phyloP scores from a whole-genome alignment of 2,329 filamentous ascomycete genomes.

The Penicillium sp. region DNA sequence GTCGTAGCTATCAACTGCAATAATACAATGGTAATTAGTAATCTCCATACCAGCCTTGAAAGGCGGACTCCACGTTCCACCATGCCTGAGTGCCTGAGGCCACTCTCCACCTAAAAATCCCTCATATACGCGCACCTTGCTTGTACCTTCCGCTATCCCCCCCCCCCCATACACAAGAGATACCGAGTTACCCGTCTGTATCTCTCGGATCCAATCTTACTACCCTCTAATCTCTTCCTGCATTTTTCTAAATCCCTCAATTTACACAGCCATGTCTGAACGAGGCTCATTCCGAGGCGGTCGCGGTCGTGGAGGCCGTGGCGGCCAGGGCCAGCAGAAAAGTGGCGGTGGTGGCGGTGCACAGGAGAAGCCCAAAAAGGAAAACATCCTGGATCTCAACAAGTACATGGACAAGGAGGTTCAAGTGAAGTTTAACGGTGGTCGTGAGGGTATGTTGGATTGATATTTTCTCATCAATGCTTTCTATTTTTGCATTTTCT shows the following conservation, averaged over 20 bases:
- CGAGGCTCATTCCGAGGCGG: conserved; percentile 25
- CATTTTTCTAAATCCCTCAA: conserved; percentile 47
- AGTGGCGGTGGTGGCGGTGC: conserved; percentile 53
- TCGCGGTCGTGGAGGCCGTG: conserved; percentile 21
- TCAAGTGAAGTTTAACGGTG: conserved; percentile 93
- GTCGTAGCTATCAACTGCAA: background rate
- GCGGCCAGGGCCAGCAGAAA: conserved; percentile 40
- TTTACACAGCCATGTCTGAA: conserved; percentile 52
- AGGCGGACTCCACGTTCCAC: conserved; percentile 1
- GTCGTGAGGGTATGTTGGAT: conserved; percentile 39
- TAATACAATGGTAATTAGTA: background rate
- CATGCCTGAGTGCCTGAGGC: background rate
- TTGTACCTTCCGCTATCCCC: conserved; percentile 13
- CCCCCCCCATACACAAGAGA: conserved; percentile 7
- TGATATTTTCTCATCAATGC: conserved; percentile 1
- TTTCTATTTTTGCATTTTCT: background rate
- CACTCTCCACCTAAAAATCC: conserved; percentile 20
- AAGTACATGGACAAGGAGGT: conserved; percentile 99
- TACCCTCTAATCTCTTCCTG: conserved; percentile 8
- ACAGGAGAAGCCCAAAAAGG: conserved; percentile 86
- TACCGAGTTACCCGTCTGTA: background rate
- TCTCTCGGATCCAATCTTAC: conserved; percentile 4
- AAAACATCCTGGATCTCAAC: conserved; percentile 91
- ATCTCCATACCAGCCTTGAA: conserved; percentile 1
- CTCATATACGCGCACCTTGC: conserved; percentile 20